Base-by-base conservation (phyloP, 306 rosid genomes). In the Crataegus laevigata region DNA sequence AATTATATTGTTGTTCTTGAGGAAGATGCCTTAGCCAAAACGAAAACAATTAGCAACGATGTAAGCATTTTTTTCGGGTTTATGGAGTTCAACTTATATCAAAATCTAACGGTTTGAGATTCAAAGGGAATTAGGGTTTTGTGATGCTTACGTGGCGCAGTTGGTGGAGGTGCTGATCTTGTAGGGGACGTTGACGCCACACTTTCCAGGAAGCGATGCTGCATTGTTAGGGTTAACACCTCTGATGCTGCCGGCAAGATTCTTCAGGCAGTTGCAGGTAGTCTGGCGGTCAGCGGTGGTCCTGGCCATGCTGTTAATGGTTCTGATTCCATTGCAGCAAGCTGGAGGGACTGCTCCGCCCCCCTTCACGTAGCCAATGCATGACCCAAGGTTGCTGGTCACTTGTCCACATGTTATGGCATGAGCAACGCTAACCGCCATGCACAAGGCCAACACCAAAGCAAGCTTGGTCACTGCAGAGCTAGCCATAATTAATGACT, bases 381-480 rank as follows among this genome's bases (percentile, higher is more conserved):
- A 93, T 0, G 83, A 70, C n/a, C 5, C 74, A 2, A 82, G 1
- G 36, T 8, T 6, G 13, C 45, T 0, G 0, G 29, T 0, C 11
- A 91, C 97, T 8, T 68, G 50, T 0, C 84, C 85, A 60, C 97
- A 91, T 0, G 85, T n/a, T 25, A 85, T 18, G n/a, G 88, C 88
- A 4, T 77, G 69, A 0, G 83, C 87, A 17, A 77, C 82, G 11
- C 68, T 75, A 10, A 83, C 14, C 32, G 78, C 75, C 79, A 84
- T 81, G 84, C 85, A 81, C 51, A 83, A 3, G 18, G 76, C 43
- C 28, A 77, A 52, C 21, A 74, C 70, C 14, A 68, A 66, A 18
- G 84, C 68, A 28, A 77, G 34, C 73, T 85, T 82, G 11, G 74
- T 26, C 59, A 59, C 52, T 22, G 69, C 22, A 43, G 84, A 80